phyloP scores from a whole-genome alignment of 2,329 filamentous ascomycete species.

The Ustulina deusta region DNA sequence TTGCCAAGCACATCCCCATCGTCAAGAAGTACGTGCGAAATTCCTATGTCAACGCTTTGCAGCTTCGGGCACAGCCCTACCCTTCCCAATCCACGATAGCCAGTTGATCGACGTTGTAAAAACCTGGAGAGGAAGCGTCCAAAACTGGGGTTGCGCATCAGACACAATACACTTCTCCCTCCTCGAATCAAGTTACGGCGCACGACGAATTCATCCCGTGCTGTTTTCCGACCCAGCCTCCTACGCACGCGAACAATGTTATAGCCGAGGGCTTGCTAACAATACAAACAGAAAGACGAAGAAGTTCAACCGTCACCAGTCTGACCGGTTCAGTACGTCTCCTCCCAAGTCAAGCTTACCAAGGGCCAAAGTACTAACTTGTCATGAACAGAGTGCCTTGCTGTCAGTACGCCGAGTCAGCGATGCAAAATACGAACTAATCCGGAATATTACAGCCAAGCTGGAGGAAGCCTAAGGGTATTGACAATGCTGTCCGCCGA shows the following conservation, averaged over 20 bases:
- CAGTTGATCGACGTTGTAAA: background rate
- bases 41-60: conserved; percentile 36
- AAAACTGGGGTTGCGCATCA: conserved; percentile 16
- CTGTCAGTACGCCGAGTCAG: conserved; percentile 33
- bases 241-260: background rate
- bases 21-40: conserved; percentile 94
- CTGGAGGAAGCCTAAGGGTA: conserved; percentile 99
- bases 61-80: conserved; percentile 19
- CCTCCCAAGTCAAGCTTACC: conserved; percentile 47
- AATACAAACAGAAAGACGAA: conserved; percentile 68
- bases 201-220: background rate
- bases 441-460: conserved; percentile 52
- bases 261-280: conserved; percentile 53
- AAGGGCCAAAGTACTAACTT: conserved; percentile 22
- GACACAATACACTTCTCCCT: background rate
- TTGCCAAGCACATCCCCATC: conserved; percentile 99
- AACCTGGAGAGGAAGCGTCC: background rate
- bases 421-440: conserved; percentile 24
- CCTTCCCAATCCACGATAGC: background rate
- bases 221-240: conserved; percentile 1
- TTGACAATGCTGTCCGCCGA: conserved; percentile 97
- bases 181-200: conserved; percentile 2
- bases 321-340: conserved; percentile 95
- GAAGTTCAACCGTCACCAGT: conserved; percentile 97
- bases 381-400: conserved; percentile 39